These are phyloP conservation scores for Mycena latifolia DNA, from an alignment of 768 basidiomycete species.

Conservation along the genomic window DNA sequence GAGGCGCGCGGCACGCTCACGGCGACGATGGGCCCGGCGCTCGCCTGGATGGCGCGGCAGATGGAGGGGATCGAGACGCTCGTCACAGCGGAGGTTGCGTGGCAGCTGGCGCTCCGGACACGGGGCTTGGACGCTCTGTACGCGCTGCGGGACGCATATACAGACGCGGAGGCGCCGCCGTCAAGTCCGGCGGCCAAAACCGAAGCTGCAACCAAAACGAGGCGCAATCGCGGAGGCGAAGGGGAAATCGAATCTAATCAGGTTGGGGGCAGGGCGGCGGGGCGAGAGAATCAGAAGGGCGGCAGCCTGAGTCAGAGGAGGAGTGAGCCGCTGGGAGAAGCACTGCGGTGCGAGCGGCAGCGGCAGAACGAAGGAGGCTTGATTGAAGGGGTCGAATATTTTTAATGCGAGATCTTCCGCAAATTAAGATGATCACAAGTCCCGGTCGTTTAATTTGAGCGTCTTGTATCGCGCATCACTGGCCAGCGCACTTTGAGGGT, in stretches of 20 bases:
- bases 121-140: slow-evolving; percentile 41
- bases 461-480: slow-evolving; percentile 8
- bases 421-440: slow-evolving; percentile 12
- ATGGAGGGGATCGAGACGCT: slow-evolving; percentile 56
- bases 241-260: slow-evolving; percentile 8
- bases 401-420: slow-evolving; percentile 33
- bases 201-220: too few relatives aligned
- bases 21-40: slow-evolving; percentile 47
- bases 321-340: slow-evolving; percentile 17
- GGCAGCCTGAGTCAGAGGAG: slow-evolving; percentile 14
- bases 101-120: slow-evolving; percentile 44
- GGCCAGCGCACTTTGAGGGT: slow-evolving; percentile 7
- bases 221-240: too few relatives aligned
- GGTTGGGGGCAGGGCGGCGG: neutral
- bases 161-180: too few relatives aligned
- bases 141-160: slow-evolving; percentile 13
- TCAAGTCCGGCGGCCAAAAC: slow-evolving; percentile 18
- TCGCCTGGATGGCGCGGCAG: slow-evolving; percentile 47
- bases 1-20: slow-evolving; percentile 49
- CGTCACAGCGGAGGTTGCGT: slow-evolving; percentile 48
- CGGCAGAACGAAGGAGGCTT: slow-evolving; percentile 31
- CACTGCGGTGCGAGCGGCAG: too few relatives aligned
- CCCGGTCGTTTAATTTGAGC: too few relatives aligned
- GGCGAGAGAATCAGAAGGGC: too few relatives aligned
- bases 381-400: slow-evolving; percentile 49